Evolutionary conservation across 805 yeast species (phyloP).

Genomic region (Starmerella ratchasimensis): DNA sequence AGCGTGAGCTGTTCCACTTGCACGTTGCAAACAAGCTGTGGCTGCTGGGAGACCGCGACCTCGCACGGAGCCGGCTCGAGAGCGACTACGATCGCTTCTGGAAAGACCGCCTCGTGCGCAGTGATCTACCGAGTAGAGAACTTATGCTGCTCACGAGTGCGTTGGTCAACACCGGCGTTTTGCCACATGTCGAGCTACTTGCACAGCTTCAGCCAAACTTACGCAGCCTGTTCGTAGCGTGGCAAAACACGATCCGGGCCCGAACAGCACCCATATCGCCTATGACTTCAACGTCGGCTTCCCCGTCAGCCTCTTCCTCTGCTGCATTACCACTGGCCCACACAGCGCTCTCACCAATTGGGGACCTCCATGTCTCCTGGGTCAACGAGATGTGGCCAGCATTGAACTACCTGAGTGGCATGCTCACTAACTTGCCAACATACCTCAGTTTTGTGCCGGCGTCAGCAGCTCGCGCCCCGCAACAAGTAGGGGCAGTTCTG

Average conservation of each 20-base stretch:
- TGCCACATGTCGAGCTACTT: constrained; percentile 1
- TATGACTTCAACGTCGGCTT: neutral
- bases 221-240: constrained; percentile 9
- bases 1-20: constrained; percentile 20
- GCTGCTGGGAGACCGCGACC: constrained; percentile 14
- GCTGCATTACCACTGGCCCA: no score
- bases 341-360: no score
- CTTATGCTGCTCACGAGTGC: constrained; percentile 13
- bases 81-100: constrained; percentile 17
- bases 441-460: constrained; percentile 4
- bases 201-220: constrained; percentile 3
- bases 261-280: no score
- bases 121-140: neutral
- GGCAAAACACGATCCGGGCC: constrained; percentile 4
- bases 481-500: constrained; percentile 9
- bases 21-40: constrained; percentile 23
- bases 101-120: constrained; percentile 7
- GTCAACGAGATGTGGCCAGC: constrained; percentile 2
- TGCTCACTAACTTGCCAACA: neutral
- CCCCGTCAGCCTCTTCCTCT: constrained; percentile 1
- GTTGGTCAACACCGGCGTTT: constrained; percentile 9
- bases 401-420: constrained; percentile 2
- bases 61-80: constrained; percentile 16
- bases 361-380: no score
- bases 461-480: constrained; percentile 5